Percentiles rank a stretch among this genome's conserved stretches.
phyloP scores from a whole-genome alignment of 2,329 filamentous ascomycete species.

The Pestalotiopsis sp. region DNA sequence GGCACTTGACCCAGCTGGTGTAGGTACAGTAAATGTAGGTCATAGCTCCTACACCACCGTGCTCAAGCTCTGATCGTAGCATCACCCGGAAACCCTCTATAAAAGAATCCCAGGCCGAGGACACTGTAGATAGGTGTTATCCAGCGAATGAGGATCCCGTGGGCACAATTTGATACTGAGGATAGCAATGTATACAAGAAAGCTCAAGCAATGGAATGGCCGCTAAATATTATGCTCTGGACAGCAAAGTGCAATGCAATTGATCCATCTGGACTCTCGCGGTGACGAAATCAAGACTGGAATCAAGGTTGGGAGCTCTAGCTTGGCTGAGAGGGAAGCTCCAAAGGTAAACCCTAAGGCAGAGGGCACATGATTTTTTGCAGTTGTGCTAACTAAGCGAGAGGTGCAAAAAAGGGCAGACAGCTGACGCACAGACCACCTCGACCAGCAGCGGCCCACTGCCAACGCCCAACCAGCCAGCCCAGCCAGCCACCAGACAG shows the following conservation, averaged over 20 bases:
- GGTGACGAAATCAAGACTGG: neutral
- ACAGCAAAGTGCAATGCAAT: neutral
- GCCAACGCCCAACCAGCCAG: neutral
- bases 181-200: neutral
- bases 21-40: neutral
- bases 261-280: neutral
- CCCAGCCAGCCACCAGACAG: neutral
- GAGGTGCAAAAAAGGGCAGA: constrained; percentile 3
- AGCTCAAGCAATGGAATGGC: neutral
- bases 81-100: too few species aligned
- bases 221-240: neutral
- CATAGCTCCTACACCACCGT: neutral
- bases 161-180: neutral
- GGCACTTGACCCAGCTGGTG: neutral
- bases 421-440: neutral
- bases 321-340: neutral
- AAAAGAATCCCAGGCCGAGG: too few species aligned
- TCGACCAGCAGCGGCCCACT: neutral
- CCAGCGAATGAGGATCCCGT: too few species aligned
- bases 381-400: neutral
- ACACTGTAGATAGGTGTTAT: too few species aligned
- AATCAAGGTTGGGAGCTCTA: constrained; percentile 1
- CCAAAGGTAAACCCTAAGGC: constrained; percentile 4
- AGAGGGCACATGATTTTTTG: constrained; percentile 8
- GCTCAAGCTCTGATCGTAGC: neutral